A percentile compares a stretch with the other conserved stretches of the same genome.
Conservation (phyloP, 2,329 filamentous ascomycete genomes). For the Coniochaeta sp. region DNA sequence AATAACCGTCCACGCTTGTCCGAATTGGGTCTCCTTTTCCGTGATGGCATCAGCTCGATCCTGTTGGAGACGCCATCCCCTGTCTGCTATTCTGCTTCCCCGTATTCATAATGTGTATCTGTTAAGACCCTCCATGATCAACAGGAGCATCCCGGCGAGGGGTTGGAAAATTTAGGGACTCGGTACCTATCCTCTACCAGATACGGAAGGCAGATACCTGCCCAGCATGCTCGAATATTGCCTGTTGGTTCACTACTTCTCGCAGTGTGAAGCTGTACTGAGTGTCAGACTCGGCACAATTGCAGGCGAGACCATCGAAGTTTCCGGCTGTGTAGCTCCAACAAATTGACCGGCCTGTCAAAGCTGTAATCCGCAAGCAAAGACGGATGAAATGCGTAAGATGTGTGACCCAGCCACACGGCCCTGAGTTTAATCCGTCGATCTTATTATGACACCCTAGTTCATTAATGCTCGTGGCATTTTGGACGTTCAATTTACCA, state of each 20-base stretch:
- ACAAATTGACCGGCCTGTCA: too few relatives aligned
- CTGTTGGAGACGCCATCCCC: background rate
- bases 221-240: background rate
- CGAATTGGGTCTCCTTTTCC: background rate
- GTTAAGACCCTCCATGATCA: too few relatives aligned
- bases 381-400: background rate
- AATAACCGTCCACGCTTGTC: background rate
- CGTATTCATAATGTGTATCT: background rate
- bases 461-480: conserved; percentile 8
- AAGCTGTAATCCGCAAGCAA: too few relatives aligned
- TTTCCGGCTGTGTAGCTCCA: too few relatives aligned
- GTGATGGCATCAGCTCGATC: background rate
- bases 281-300: too few relatives aligned
- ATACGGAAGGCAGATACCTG: too few relatives aligned
- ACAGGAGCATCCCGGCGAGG: too few relatives aligned
- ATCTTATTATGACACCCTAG: conserved; percentile 15
- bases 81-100: background rate
- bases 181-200: too few relatives aligned
- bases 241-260: background rate
- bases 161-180: too few relatives aligned
- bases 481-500: background rate
- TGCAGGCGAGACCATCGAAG: too few relatives aligned
- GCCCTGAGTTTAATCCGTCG: conserved; percentile 13
- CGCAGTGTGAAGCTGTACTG: too few relatives aligned
- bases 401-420: conserved; percentile 9